Evolutionary conservation across 2,329 filamentous ascomycete genomes (phyloP).

Genomic region (Xylaria sp.): DNA sequence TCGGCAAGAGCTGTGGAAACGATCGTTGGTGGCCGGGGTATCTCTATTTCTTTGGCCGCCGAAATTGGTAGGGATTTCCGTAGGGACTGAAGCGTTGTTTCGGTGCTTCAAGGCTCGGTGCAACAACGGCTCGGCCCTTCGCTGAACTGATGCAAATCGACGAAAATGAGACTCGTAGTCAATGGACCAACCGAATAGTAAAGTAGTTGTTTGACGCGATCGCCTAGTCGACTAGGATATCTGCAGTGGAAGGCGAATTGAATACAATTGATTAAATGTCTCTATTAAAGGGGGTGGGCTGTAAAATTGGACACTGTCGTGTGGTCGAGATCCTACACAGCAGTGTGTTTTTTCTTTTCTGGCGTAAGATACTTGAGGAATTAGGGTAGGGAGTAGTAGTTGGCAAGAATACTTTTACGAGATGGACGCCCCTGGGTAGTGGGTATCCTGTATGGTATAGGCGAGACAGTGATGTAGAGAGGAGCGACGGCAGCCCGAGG

Average conservation of each 20-base stretch:
- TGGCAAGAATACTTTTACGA: not conserved
- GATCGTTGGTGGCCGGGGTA: not conserved
- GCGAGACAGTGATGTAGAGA: not conserved
- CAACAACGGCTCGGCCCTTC: not conserved
- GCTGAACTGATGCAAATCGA: not conserved
- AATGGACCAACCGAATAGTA: not conserved
- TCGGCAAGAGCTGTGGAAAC: not conserved
- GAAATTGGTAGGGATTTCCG: not conserved
- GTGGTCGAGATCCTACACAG: not conserved
- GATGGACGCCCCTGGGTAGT: not conserved
- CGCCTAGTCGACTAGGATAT: too few species aligned
- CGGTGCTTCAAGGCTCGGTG: not conserved
- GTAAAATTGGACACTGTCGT: not conserved
- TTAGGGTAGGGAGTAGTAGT: not conserved
- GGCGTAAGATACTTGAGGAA: too few species aligned
- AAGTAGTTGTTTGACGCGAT: not conserved
- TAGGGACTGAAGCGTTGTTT: not conserved
- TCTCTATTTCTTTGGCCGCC: not conserved
- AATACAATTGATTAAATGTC: conserved; percentile 19
- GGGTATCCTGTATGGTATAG: not conserved
- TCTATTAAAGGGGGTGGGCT: conserved; percentile 17
- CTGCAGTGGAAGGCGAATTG: not conserved
- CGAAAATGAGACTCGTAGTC: not conserved
- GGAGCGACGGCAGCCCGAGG: not conserved
- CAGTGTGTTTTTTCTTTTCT: too few species aligned